A percentile compares a stretch with the other conserved stretches of the same genome.
These are phyloP conservation scores for Exophiala lecanii-corni DNA, from an alignment of 2,329 filamentous ascomycete genomes.

Conservation along the genomic window DNA sequence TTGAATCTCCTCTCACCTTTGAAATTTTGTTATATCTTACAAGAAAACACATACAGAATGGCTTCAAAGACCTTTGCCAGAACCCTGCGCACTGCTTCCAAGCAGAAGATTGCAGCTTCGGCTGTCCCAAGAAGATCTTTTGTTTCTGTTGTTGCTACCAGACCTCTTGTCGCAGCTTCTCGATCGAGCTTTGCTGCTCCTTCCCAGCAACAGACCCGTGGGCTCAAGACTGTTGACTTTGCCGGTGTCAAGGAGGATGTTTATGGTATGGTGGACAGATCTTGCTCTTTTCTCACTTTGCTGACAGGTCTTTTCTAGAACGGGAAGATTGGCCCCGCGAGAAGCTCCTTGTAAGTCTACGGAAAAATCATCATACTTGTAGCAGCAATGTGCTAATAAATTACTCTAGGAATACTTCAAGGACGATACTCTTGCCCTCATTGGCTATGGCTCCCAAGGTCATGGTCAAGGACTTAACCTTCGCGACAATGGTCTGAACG, in stretches of 20 bases:
- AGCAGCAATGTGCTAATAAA: too few relatives aligned
- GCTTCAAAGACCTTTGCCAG: constrained; percentile 48
- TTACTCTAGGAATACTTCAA: constrained; percentile 94
- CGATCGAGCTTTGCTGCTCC: constrained; percentile 43
- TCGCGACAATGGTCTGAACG: constrained; percentile 98
- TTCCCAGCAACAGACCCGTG: constrained; percentile 67
- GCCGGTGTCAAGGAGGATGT: constrained; percentile 92
- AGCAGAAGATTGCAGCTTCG: constrained; percentile 49
- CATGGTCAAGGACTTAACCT: constrained; percentile 99
- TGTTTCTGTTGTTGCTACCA: constrained; percentile 52
- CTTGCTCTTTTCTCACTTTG: neutral
- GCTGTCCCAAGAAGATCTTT: constrained; percentile 54
- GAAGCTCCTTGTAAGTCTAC: constrained; percentile 85
- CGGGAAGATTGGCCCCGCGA: constrained; percentile 97
- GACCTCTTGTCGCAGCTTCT: constrained; percentile 44
- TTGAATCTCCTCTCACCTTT: neutral
- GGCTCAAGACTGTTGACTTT: constrained; percentile 98
- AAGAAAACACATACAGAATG: constrained; percentile 32
- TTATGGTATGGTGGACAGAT: constrained; percentile 60
- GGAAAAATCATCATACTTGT: too few relatives aligned
- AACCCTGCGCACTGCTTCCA: constrained; percentile 54
- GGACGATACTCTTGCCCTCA: constrained; percentile 97
- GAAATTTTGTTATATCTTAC: neutral
- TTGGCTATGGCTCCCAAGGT: constrained; percentile 96
- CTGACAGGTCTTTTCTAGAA: constrained; percentile 53